Conservation (phyloP, 768 basidiomycete species). For the Macrolepiota albuminosa region DNA sequence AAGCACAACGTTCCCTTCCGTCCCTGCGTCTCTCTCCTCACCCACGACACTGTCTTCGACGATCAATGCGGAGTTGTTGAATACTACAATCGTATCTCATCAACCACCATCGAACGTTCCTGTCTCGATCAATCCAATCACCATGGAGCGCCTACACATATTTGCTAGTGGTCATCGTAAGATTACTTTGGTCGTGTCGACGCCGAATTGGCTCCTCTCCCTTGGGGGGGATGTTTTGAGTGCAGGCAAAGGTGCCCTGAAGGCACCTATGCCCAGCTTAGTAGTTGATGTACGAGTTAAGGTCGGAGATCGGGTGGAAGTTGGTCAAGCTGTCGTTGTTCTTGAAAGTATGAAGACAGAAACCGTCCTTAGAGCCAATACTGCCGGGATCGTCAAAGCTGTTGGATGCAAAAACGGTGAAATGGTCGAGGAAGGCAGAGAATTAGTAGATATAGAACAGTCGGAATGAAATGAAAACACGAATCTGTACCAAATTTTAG, state of each 20-base stretch:
- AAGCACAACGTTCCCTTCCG: conserved; percentile 37
- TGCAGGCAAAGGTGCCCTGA: conserved; percentile 58
- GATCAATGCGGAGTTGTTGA: conserved; percentile 42
- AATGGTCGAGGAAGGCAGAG: conserved; percentile 86
- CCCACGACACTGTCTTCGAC: conserved; percentile 50
- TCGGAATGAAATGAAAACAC: conserved; percentile 3
- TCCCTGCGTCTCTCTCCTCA: conserved; percentile 53
- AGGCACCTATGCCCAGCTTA: conserved; percentile 90
- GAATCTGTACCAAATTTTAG: neutral
- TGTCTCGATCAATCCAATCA: conserved; percentile 47
- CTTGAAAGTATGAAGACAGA: conserved; percentile 99
- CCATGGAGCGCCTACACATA: conserved; percentile 73
- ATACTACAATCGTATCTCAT: conserved; percentile 76
- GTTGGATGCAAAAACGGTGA: conserved; percentile 81
- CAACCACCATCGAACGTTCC: conserved; percentile 47
- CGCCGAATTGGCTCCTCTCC: conserved; percentile 67
- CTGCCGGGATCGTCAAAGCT: conserved; percentile 61
- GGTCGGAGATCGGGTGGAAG: conserved; percentile 73
- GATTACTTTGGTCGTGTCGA: conserved; percentile 60
- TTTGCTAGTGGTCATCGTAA: conserved; percentile 59
- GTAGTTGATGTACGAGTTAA: conserved; percentile 85
- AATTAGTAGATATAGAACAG: conserved; percentile 66
- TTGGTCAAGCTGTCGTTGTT: conserved; percentile 76
- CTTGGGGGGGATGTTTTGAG: conserved; percentile 55
- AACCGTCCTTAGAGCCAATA: conserved; percentile 73